Base-by-base conservation (phyloP, 1,284 basidiomycete species). In the Thelephora terrestris region DNA sequence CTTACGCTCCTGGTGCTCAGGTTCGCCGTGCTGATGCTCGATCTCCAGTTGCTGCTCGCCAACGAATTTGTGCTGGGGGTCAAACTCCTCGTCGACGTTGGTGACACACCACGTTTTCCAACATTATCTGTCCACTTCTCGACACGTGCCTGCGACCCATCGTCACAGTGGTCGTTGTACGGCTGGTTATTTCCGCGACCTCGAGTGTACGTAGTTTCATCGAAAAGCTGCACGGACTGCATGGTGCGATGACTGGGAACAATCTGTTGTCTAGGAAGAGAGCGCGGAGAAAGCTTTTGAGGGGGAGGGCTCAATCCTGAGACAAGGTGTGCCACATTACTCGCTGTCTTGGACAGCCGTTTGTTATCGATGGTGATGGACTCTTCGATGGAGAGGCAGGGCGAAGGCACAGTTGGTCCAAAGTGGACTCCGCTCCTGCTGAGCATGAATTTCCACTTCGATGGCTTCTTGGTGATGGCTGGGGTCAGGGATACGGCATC, bases 361-460 rank as follows among this genome's bases (percentile, higher is more conserved):
- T 64, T 64, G 29, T 58, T 52, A 38, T 39, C 38, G 32, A 49
- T 38, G 23, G 34, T 25, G 20, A 43, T 38, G 12, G 45, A 35
- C 53, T 76, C 79, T 47, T 76, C 74, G 14, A 67, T 60, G 5
- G 72, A 64, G 27, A 73, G 66, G 52, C 48, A 63, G 60, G 48
- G 62, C 65, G 54, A 56, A 44, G 50, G 48, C 39, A 49, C 49
- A 24, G 52, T 47, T 45, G 23, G 38, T 46, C n/a, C 23, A 61
- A 58, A 47, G 65, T 57, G 50, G 67, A 47, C 59, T 34, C 63
- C 74, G 57, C 66, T 73, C 65, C 80, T 83, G 25, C 81, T 81
- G 60, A 89, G 85, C 48, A 76, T 71, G 48, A 86, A 70, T 61
- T 84, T 87, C 85, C 85, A 89, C 61, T 81, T 86, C 42, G 79